These are phyloP conservation scores for Pseudocercospora macadamiae DNA, from an alignment of 2,329 filamentous ascomycete genomes.

Conservation along the genomic window DNA sequence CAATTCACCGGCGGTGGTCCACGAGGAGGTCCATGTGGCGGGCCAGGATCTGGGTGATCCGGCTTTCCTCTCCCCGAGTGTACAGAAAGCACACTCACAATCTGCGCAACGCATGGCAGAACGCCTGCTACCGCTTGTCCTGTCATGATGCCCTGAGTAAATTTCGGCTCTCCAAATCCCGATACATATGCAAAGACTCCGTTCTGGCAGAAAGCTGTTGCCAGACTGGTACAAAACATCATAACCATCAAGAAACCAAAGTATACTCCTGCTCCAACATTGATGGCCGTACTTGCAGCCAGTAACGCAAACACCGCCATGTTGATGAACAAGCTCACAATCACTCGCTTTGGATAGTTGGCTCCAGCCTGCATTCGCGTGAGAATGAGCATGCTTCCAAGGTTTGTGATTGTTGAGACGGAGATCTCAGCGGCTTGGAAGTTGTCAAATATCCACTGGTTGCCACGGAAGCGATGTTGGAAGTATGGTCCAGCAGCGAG, in stretches of 20 bases:
- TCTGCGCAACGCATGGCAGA: conserved; percentile 83
- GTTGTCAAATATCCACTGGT: conserved; percentile 72
- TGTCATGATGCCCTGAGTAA: conserved; percentile 95
- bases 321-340: conserved; percentile 74
- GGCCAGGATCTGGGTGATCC: conserved; percentile 3
- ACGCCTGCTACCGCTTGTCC: conserved; percentile 93
- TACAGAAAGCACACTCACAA: conserved; percentile 75
- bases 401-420: conserved; percentile 81
- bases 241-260: conserved; percentile 80
- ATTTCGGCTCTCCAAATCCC: conserved; percentile 81
- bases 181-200: conserved; percentile 90
- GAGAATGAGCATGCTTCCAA: conserved; percentile 74
- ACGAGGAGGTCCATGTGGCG: conserved; percentile 17
- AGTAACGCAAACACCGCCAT: conserved; percentile 75
- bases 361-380: conserved; percentile 79
- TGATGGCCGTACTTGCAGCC: conserved; percentile 75
- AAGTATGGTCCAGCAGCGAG: conserved; percentile 94
- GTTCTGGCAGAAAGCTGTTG: conserved; percentile 87
- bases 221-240: conserved; percentile 77
- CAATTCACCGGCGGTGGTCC: conserved; percentile 53
- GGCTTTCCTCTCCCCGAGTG: conserved; percentile 32
- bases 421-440: conserved; percentile 91
- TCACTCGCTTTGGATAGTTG: conserved; percentile 86
- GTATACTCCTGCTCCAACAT: conserved; percentile 66
- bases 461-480: conserved; percentile 73